phyloP scores from a whole-genome alignment of 2,329 filamentous ascomycete species.

The Alternaria rosae region DNA sequence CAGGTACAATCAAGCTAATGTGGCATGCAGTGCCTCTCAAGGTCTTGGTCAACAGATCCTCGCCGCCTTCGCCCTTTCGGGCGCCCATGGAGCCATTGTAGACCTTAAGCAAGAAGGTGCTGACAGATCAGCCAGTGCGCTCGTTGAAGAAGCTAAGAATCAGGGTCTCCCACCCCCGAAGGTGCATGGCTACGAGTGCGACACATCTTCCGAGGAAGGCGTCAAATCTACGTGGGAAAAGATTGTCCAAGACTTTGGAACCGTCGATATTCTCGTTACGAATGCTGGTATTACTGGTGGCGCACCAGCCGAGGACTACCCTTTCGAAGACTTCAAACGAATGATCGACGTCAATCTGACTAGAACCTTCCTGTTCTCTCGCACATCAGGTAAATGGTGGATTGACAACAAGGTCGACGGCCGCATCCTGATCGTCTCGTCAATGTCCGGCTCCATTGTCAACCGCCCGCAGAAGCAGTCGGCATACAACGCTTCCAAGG shows the following conservation, averaged over 20 bases:
- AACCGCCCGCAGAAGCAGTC: conserved; percentile 74
- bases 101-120: conserved; percentile 37
- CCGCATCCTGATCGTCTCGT: conserved; percentile 77
- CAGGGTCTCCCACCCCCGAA: conserved; percentile 28
- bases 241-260: conserved; percentile 44
- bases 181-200: conserved; percentile 50
- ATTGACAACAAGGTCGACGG: conserved; percentile 75
- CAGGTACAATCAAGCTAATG: not conserved
- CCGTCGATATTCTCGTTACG: conserved; percentile 51
- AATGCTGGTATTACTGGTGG: conserved; percentile 53
- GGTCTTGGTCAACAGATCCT: conserved; percentile 44
- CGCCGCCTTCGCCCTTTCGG: conserved; percentile 40
- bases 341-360: conserved; percentile 85
- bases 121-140: conserved; percentile 12
- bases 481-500: conserved; percentile 82
- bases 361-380: conserved; percentile 78
- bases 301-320: conserved; percentile 75
- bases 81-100: conserved; percentile 43
- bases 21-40: conserved; percentile 28
- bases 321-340: conserved; percentile 77
- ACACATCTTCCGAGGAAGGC: conserved; percentile 48
- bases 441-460: conserved; percentile 60
- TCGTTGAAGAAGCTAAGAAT: conserved; percentile 15
- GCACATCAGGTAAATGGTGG: conserved; percentile 64
- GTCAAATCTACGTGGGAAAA: conserved; percentile 47